These are phyloP conservation scores for Pleurotus tuoliensis DNA, from an alignment of 768 basidiomycete genomes.

Conservation along the genomic window DNA sequence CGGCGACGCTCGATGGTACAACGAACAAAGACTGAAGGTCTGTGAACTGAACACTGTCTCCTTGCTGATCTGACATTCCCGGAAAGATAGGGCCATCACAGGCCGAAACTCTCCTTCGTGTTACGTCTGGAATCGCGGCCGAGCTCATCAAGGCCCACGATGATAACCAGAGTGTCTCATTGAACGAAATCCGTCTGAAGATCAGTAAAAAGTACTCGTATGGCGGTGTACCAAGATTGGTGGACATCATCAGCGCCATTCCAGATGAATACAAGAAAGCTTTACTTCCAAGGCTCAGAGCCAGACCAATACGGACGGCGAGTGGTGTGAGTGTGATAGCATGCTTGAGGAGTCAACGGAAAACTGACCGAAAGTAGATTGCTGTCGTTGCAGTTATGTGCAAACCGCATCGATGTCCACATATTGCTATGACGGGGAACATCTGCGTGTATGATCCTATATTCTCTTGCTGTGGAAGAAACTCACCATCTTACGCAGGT, in stretches of 20 bases:
- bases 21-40: slow-evolving; percentile 3
- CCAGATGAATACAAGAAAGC: slow-evolving; percentile 96
- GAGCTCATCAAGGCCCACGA: slow-evolving; percentile 90
- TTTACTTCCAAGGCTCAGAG: slow-evolving; percentile 82
- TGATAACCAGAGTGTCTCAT: slow-evolving; percentile 68
- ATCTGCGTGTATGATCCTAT: slow-evolving; percentile 82
- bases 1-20: neutral
- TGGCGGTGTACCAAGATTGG: slow-evolving; percentile 85
- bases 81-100: slow-evolving; percentile 65
- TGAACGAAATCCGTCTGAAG: slow-evolving; percentile 83
- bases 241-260: slow-evolving; percentile 97
- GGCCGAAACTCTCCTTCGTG: slow-evolving; percentile 84
- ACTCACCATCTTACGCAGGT: slow-evolving; percentile 39
- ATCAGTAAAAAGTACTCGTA: slow-evolving; percentile 89
- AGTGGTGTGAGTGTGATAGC: slow-evolving; percentile 68
- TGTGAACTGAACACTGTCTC: neutral
- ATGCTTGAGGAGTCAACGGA: neutral
- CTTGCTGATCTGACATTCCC: neutral
- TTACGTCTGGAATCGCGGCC: slow-evolving; percentile 91
- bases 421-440: slow-evolving; percentile 99
- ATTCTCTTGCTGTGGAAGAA: neutral
- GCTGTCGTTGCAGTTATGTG: slow-evolving; percentile 99
- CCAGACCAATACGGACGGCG: slow-evolving; percentile 93
- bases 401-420: slow-evolving; percentile 98
- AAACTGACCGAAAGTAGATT: slow-evolving; percentile 47